Conservation (phyloP, 1,284 basidiomycete genomes). For the Ceraceosorus bombacis region DNA sequence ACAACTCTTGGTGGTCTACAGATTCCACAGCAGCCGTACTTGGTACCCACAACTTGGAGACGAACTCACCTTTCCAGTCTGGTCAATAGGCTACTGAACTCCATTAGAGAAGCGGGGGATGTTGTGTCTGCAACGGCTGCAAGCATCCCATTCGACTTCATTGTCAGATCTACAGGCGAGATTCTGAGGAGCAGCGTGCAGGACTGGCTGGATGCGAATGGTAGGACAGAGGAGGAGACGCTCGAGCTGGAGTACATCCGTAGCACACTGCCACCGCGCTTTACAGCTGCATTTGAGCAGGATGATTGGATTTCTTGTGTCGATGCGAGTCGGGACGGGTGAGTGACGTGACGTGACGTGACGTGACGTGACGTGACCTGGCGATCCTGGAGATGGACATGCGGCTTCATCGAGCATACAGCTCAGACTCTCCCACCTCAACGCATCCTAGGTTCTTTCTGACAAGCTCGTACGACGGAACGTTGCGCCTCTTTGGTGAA, state of each 20-base stretch:
- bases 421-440: neutral
- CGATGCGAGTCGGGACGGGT: conserved; percentile 61
- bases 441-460: conserved; percentile 27
- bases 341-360: conserved; percentile 41
- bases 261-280: conserved; percentile 79
- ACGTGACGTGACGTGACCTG: conserved; percentile 50
- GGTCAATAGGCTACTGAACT: conserved; percentile 77
- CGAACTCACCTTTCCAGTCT: conserved; percentile 95
- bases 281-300: conserved; percentile 69
- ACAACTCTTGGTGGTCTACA: conserved; percentile 55
- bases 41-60: conserved; percentile 83
- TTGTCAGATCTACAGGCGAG: conserved; percentile 63
- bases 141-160: conserved; percentile 87
- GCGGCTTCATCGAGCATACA: neutral
- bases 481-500: conserved; percentile 46
- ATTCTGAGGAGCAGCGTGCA: conserved; percentile 67
- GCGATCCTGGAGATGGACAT: neutral
- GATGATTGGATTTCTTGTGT: conserved; percentile 91
- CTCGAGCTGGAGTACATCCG: conserved; percentile 91
- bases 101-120: neutral
- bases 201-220: conserved; percentile 68
- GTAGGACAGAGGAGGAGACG: conserved; percentile 67
- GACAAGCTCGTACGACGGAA: conserved; percentile 57
- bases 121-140: conserved; percentile 10
- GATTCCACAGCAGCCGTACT: conserved; percentile 82